Conservation (phyloP, 2,329 filamentous ascomycete genomes). For the Ophiocordyceps camponoti-floridani region DNA sequence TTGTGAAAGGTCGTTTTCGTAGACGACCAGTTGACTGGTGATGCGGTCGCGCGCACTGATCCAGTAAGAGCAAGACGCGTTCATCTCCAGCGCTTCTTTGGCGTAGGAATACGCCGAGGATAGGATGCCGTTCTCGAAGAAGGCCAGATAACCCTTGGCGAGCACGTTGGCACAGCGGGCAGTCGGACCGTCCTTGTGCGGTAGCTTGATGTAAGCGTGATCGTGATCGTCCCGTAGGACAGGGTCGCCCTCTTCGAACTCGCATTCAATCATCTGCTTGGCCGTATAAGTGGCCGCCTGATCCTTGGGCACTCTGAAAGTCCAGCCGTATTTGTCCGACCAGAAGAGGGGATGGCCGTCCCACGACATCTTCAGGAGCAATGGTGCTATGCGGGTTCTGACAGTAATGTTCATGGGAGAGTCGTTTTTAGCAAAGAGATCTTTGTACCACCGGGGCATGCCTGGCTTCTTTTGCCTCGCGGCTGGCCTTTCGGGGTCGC, state of each 20-base stretch:
- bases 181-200: conserved; percentile 83
- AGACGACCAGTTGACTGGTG: conserved; percentile 88
- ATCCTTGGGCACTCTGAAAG: conserved; percentile 54
- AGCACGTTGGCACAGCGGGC: conserved; percentile 75
- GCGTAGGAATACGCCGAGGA: conserved; percentile 81
- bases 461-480: conserved; percentile 84
- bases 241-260: conserved; percentile 59
- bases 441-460: conserved; percentile 93
- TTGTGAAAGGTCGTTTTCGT: conserved; percentile 41
- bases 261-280: conserved; percentile 56
- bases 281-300: conserved; percentile 47
- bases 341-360: conserved; percentile 78
- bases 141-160: conserved; percentile 76
- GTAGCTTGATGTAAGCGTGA: conserved; percentile 74
- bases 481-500: conserved; percentile 57
- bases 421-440: conserved; percentile 55
- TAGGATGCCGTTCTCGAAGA: conserved; percentile 78
- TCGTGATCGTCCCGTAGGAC: conserved; percentile 45
- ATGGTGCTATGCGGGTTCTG: conserved; percentile 69
- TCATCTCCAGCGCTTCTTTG: conserved; percentile 94
- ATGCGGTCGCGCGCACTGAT: conserved; percentile 90
- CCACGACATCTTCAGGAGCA: conserved; percentile 74
- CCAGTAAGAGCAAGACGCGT: conserved; percentile 97
- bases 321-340: conserved; percentile 90
- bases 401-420: conserved; percentile 63